Evolutionary conservation across 1,139 yeast species (phyloP), one percentile per base, ranked within the genome.

Genomic region (Blastobotrys elegans): DNA sequence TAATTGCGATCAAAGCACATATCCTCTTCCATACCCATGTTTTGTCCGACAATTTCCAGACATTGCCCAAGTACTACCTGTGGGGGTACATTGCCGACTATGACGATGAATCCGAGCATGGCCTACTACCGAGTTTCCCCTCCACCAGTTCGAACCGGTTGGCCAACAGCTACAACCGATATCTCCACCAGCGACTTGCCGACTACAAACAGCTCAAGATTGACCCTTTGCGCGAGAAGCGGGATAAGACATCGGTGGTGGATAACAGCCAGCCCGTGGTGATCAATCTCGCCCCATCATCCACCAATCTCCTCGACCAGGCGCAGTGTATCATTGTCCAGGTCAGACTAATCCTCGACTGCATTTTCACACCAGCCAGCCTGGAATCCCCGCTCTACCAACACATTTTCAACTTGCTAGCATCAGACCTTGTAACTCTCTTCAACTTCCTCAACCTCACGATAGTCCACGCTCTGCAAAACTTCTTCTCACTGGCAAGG

Each of bases 221-320:
- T 14, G 62, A 59, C 38, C 53, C 57, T 17, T 56, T 59, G 26
- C 46, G 60, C 18, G 62, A 59, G 42, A 55, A 56, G 34, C 44
- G 50, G 11, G 49, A 50, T 24, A 35, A 46, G 18, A 49, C 50
- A 11, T 53, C 58, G 8, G 46, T 55, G 10, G 57, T 54, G 10
- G 58, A 55, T 44, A 36, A 41, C 20, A 43, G 38, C 11, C 10
- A 18, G 32, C 43, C 49, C 24, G 48, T 51, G 33, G 40, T 40
- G 13, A 42, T 50, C 18, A 49, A 49, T 24, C 40, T 44, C 3
- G 45, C 47, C 1, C 51, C 57, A 8, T 49, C 49, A 17, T 51
- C 57, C n/a, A 49, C 49, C 14, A 43, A 45, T 16, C 47, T 56
- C 18, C 50, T 58, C 41, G 56, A 55, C 44, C 56, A 55, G 34